Base-by-base conservation (phyloP, 768 basidiomycete genomes). In the Mycena maculata region DNA sequence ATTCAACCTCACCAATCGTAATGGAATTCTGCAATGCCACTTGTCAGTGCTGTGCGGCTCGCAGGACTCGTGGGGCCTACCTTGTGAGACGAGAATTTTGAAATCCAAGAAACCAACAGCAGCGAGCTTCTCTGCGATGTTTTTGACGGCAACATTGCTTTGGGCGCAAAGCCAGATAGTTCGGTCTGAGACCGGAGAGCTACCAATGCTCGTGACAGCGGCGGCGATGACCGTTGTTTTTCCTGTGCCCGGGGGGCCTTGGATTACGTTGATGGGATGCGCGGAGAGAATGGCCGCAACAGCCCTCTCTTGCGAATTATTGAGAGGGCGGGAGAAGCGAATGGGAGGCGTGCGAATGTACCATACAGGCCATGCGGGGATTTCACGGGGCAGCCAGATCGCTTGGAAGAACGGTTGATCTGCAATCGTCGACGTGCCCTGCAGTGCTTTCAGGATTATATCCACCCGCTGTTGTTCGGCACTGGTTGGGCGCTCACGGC, bases 61-160 rank as follows among this genome's bases (percentile, higher is more conserved):
- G 33, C 33, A 36, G 15, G 42, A 1, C n/a, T n/a, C 1, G 8
- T 4, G 6, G 22, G 6, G 16, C 4, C 3, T 20, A 67, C 69
- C 44, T 77, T 78, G 77, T 2, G 91, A 88, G 20, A 93, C 90
- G 2, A 93, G 73, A 1, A 93, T 76, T 71, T 80, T 90, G 79
- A 87, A 93, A 9, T 85, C 66, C 2, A 73, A 42, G 50, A 89
- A 82, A 5, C 75, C 78, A 66, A 84, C 78, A 1, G 81, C 74
- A 3, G 79, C 82, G 13, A 93, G 75, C 71, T 91, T 92, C 72
- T 91, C 91, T 20, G 92, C 92, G 69, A 93, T 91, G 68, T 92
- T 92, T 76, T 91, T 92, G 39, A 93, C 91, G 33, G 91, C 92
- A 58, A 93, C 86, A 75, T 93, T 93, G 12, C 90, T 90, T 67